Conservation (phyloP, 2,329 filamentous ascomycete genomes). For the Botryotinia calthae region DNA sequence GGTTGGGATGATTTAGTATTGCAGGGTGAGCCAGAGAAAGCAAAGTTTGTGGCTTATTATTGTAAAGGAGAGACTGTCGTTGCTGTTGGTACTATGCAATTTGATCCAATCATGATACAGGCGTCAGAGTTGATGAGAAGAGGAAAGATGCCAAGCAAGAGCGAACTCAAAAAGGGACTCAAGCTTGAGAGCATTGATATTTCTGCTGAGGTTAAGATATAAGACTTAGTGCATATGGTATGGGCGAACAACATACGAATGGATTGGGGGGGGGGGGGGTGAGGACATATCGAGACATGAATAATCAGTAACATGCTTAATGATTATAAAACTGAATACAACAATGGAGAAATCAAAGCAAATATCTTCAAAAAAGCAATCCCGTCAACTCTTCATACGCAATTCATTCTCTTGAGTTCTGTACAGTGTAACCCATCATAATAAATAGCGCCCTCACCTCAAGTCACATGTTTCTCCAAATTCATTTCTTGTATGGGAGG, state of each 20-base stretch:
- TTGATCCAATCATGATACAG: constrained; percentile 83
- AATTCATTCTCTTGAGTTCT: background rate
- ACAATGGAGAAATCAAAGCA: background rate
- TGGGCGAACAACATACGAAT: background rate
- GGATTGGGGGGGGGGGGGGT: too few species aligned
- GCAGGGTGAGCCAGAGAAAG: constrained; percentile 70
- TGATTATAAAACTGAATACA: background rate
- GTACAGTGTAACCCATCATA: background rate
- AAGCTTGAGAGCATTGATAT: constrained; percentile 35
- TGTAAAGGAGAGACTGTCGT: constrained; percentile 81
- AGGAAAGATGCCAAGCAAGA: constrained; percentile 80
- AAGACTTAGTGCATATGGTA: background rate
- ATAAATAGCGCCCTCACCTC: background rate
- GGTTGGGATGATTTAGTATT: constrained; percentile 87
- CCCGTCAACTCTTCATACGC: background rate
- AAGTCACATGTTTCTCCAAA: background rate
- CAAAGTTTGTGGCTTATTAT: constrained; percentile 88
- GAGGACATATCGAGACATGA: background rate
- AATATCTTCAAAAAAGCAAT: background rate
- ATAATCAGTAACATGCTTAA: background rate
- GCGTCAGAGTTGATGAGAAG: constrained; percentile 80
- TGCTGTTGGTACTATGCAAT: constrained; percentile 86
- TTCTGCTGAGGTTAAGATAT: constrained; percentile 31
- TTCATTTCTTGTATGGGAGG: background rate
- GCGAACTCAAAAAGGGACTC: constrained; percentile 64